A percentile compares a stretch with the other conserved stretches of the same genome.
Conservation (phyloP, 2,329 filamentous ascomycete genomes). For the Penicillium polonicum region DNA sequence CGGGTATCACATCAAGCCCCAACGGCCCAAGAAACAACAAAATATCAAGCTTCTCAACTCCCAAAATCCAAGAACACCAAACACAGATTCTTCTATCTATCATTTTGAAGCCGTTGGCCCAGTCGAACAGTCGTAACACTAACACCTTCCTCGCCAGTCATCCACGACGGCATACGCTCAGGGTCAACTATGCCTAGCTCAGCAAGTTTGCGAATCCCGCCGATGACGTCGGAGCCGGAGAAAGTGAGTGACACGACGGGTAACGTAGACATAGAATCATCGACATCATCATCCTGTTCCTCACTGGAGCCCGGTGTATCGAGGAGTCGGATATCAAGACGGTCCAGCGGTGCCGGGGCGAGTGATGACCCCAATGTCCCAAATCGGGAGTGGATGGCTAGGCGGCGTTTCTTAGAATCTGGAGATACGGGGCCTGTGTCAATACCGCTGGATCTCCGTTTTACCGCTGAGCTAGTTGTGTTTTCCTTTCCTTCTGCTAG, state of each 20-base stretch:
- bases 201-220: constrained; percentile 73
- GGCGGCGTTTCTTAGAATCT: constrained; percentile 57
- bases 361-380: constrained; percentile 54
- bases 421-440: constrained; percentile 15
- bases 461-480: constrained; percentile 1
- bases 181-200: constrained; percentile 72
- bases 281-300: constrained; percentile 14
- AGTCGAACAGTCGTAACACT: constrained; percentile 68
- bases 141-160: constrained; percentile 83
- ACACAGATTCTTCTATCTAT: constrained; percentile 1
- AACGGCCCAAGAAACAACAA: not conserved
- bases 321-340: constrained; percentile 51
- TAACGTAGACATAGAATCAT: constrained; percentile 4
- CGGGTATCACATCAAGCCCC: constrained; percentile 19
- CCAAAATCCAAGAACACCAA: not conserved
- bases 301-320: constrained; percentile 36
- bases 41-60: constrained; percentile 8
- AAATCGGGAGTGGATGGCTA: constrained; percentile 68
- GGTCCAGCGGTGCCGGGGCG: constrained; percentile 42
- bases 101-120: constrained; percentile 46
- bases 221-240: constrained; percentile 75
- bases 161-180: constrained; percentile 79
- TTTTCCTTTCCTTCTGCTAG: constrained; percentile 20
- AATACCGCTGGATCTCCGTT: constrained; percentile 2
- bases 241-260: constrained; percentile 58